These are phyloP conservation scores for Letharia columbiana DNA, from an alignment of 495 filamentous ascomycete species.

Conservation along the genomic window DNA sequence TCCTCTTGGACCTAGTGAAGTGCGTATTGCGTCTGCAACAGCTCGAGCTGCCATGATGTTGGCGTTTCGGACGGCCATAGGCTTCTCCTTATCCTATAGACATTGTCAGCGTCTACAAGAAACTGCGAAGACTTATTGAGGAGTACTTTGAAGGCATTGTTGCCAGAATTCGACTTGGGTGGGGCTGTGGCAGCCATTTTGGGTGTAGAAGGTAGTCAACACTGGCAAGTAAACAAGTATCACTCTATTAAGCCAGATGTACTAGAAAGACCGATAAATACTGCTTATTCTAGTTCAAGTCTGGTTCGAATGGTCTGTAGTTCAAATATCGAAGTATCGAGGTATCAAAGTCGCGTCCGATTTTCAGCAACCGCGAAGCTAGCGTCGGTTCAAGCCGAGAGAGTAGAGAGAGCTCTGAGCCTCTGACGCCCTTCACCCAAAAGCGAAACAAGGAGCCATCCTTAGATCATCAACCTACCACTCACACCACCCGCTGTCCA, in stretches of 20 bases:
- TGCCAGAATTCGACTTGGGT: conserved; percentile 40
- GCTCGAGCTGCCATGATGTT: conserved; percentile 98
- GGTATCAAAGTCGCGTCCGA: conserved; percentile 28
- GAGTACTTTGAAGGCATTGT: conserved; percentile 72
- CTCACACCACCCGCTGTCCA: conserved; percentile 29
- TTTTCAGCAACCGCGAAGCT: conserved; percentile 34
- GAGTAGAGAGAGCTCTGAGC: conserved; percentile 26
- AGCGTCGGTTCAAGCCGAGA: conserved; percentile 19
- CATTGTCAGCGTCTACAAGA: conserved; percentile 41
- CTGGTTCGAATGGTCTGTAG: neutral
- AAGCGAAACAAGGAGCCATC: conserved; percentile 19
- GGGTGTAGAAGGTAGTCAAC: conserved; percentile 25
- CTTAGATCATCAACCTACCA: conserved; percentile 29
- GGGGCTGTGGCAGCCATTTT: conserved; percentile 54
- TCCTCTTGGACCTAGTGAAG: conserved; percentile 63
- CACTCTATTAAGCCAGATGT: neutral
- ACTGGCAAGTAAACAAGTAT: conserved; percentile 3
- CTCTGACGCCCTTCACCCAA: conserved; percentile 35
- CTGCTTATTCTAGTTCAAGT: neutral
- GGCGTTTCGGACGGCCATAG: conserved; percentile 82
- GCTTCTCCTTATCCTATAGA: conserved; percentile 92
- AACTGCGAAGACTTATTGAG: conserved; percentile 23
- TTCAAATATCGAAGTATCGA: too few relatives aligned
- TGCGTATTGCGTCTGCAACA: conserved; percentile 94
- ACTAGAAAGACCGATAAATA: neutral